Percentiles rank a stretch among this genome's conserved stretches.
phyloP scores from a whole-genome alignment of 2,329 filamentous ascomycete genomes.

The Botrytis fragariae region DNA sequence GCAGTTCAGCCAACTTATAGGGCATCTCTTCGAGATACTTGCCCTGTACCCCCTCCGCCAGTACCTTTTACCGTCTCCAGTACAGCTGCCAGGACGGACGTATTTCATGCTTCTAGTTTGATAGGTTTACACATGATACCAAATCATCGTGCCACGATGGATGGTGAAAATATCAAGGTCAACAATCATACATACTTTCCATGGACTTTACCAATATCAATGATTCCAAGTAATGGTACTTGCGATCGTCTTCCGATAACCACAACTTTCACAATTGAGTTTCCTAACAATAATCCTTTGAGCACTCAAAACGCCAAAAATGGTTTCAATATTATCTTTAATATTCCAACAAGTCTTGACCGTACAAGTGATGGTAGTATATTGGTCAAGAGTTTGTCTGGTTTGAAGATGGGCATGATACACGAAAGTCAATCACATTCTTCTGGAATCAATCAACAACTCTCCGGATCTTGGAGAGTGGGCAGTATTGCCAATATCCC shows the following conservation, averaged over 20 bases:
- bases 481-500: slow-evolving; percentile 77
- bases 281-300: slow-evolving; percentile 48
- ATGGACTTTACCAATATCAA: slow-evolving; percentile 78
- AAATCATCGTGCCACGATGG: slow-evolving; percentile 53
- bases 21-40: slow-evolving; percentile 49
- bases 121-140: slow-evolving; percentile 78
- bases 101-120: slow-evolving; percentile 86
- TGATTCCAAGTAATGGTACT: slow-evolving; percentile 75
- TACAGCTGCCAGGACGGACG: slow-evolving; percentile 73
- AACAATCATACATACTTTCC: slow-evolving; percentile 82
- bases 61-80: slow-evolving; percentile 72
- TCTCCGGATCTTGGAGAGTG: slow-evolving; percentile 61
- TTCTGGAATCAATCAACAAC: slow-evolving; percentile 37
- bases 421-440: slow-evolving; percentile 51
- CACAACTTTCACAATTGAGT: slow-evolving; percentile 66
- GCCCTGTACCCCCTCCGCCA: slow-evolving; percentile 59
- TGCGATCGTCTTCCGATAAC: slow-evolving; percentile 70
- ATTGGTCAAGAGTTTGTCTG: slow-evolving; percentile 52
- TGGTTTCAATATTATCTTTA: slow-evolving; percentile 44
- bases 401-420: slow-evolving; percentile 64
- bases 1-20: slow-evolving; percentile 41
- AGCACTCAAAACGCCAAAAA: slow-evolving; percentile 14
- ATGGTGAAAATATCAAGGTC: slow-evolving; percentile 17
- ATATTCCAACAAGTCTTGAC: slow-evolving; percentile 46
- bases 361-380: slow-evolving; percentile 47